Evolutionary conservation across 805 yeast genomes (phyloP), one percentile per base, ranked within the genome.

Genomic region (Blastobotrys muscicola): DNA sequence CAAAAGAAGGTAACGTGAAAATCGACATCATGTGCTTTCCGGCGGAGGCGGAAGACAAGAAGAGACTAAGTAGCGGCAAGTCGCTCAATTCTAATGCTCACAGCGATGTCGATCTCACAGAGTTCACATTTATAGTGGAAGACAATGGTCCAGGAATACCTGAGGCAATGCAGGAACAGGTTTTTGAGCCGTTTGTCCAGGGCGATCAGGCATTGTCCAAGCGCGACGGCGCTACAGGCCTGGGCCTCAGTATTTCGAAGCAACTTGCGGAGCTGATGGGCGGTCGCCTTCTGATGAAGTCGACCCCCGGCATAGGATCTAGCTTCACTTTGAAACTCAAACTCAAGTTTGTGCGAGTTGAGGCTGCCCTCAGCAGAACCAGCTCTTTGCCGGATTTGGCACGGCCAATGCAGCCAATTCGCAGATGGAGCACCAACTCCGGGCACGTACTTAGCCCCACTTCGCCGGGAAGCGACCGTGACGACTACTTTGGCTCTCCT

Each of bases 141-240:
- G 98, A 90, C 59, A 85, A 94, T 0, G 97, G 98, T 3, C 89
- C 97, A 0, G 98, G 98, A 47, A 89, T 90, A 42, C 94, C 85
- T 34, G 78, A 81, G 10, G 77, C 80, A 1, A 62, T 87, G 43
- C 96, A 85, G 56, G 78, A 78, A 36, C 78, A 82, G 48, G 94
- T 90, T 1, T 90, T 90, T 61, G 97, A 92, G 56, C 97, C 97
- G 1, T 90, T 90, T 67, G 87, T 89, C 13, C 98, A 90, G 65
- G 98, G 97, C 42, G 97, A 90, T 57, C 95, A 87, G 61, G 86
- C 96, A 0, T 69, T 86, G 23, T 84, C 95, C 4, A 72, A 95
- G 57, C 85, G 89, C 45, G 81, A 83, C 57, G 97, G 97, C 46
- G 98, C 98, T 52, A 92, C 97, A 0, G 98, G 97, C 2, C 69